Conservation (phyloP, 2,329 filamentous ascomycete species). For the Parafenestella ontariensis region DNA sequence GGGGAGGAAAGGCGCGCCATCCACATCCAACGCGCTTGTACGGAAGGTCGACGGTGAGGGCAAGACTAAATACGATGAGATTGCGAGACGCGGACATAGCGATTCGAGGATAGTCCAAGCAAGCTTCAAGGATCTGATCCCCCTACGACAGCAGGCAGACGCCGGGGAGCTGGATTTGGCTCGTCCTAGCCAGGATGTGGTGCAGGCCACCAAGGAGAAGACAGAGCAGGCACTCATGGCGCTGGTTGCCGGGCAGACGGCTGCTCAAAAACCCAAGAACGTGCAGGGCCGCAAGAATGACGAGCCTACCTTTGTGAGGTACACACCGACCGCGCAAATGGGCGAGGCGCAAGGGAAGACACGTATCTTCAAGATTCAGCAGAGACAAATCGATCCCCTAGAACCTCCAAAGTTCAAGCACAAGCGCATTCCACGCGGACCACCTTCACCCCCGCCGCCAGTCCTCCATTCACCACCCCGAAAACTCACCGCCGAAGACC, state of each 20-base stretch:
- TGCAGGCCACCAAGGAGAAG: slow-evolving; percentile 82
- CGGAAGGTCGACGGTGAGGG: slow-evolving; percentile 90
- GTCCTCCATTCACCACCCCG: slow-evolving; percentile 94
- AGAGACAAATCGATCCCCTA: slow-evolving; percentile 91
- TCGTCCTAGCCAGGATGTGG: slow-evolving; percentile 82
- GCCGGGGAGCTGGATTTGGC: slow-evolving; percentile 89
- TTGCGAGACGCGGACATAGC: slow-evolving; percentile 86
- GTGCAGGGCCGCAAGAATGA: slow-evolving; percentile 80
- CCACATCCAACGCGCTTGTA: slow-evolving; percentile 83
- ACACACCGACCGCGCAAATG: slow-evolving; percentile 97
- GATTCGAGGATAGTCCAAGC: slow-evolving; percentile 88
- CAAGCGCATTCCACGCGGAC: slow-evolving; percentile 95
- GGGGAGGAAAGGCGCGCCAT: slow-evolving; percentile 72
- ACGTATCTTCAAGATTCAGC: slow-evolving; percentile 97
- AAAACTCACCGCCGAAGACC: slow-evolving; percentile 95
- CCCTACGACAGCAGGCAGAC: slow-evolving; percentile 88
- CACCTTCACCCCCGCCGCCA: slow-evolving; percentile 89
- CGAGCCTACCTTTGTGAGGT: slow-evolving; percentile 92
- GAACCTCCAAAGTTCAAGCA: slow-evolving; percentile 98
- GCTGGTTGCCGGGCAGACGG: slow-evolving; percentile 83
- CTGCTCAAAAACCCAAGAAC: slow-evolving; percentile 95
- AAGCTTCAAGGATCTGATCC: slow-evolving; percentile 96
- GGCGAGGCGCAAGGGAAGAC: slow-evolving; percentile 85
- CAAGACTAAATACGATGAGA: slow-evolving; percentile 95
- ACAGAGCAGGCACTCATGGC: slow-evolving; percentile 85